A percentile compares a stretch with the other conserved stretches of the same genome.
Conservation (phyloP, 202 grass and related monocot species). For the Zizania palustris region DNA sequence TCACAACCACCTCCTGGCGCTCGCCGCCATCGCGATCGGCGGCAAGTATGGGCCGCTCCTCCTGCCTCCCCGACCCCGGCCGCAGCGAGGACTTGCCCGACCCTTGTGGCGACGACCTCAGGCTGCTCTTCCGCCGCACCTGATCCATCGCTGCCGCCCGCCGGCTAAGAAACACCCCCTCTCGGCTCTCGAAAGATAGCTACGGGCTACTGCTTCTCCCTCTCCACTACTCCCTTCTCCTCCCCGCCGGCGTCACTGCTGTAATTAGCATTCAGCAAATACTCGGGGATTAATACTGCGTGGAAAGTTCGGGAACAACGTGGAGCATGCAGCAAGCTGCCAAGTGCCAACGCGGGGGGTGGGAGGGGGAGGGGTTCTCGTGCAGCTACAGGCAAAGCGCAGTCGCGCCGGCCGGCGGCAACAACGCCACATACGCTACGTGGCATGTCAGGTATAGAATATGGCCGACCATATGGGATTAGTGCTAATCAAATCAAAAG, state of each 20-base stretch:
- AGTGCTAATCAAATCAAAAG: background rate
- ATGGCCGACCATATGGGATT: too few relatives aligned
- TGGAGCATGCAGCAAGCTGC: slow-evolving; percentile 29
- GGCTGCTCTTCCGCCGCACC: slow-evolving; percentile 38
- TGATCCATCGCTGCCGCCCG: slow-evolving; percentile 47
- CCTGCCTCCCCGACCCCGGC: slow-evolving; percentile 4
- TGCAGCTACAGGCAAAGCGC: background rate
- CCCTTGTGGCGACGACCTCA: slow-evolving; percentile 36
- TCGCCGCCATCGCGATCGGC: slow-evolving; percentile 15
- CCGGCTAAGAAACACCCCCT: background rate
- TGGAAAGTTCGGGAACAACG: slow-evolving; percentile 55
- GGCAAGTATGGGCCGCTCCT: background rate
- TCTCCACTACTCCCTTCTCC: background rate
- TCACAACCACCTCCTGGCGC: slow-evolving; percentile 60
- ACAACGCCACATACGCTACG: slow-evolving; percentile 19
- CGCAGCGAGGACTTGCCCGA: slow-evolving; percentile 49
- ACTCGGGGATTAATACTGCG: slow-evolving; percentile 21
- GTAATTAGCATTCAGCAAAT: background rate
- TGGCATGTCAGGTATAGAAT: background rate
- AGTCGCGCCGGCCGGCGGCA: background rate
- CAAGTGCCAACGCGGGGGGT: too few relatives aligned
- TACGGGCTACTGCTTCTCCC: background rate
- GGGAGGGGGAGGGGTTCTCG: too few relatives aligned
- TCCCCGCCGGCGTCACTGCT: background rate
- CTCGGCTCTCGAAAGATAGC: background rate